Percentiles rank a stretch among this genome's conserved stretches.
Conservation (phyloP, 805 yeast species). For the Candida maesae region DNA sequence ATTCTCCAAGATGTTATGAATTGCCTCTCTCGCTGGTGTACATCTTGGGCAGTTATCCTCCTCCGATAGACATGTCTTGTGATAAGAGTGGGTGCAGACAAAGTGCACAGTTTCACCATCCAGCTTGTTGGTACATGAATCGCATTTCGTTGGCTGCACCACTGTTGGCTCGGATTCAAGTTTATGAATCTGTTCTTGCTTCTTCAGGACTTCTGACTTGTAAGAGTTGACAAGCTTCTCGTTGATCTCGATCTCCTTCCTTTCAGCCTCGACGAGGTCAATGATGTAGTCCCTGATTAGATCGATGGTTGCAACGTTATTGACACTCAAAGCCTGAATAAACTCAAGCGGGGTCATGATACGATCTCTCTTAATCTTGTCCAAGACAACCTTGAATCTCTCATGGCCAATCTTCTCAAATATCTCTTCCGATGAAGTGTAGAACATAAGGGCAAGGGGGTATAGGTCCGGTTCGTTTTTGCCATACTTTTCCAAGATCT, state of each 20-base stretch:
- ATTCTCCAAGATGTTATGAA: slow-evolving; percentile 51
- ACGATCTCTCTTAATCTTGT: slow-evolving; percentile 46
- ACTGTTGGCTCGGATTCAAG: slow-evolving; percentile 37
- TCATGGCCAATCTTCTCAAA: slow-evolving; percentile 49
- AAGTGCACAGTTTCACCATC: slow-evolving; percentile 83
- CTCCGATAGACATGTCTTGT: slow-evolving; percentile 69
- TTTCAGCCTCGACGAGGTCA: slow-evolving; percentile 54
- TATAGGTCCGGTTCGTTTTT: slow-evolving; percentile 60
- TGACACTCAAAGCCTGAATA: slow-evolving; percentile 60
- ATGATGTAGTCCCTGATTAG: slow-evolving; percentile 65
- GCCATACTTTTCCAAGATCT: slow-evolving; percentile 57
- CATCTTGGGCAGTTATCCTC: slow-evolving; percentile 71
- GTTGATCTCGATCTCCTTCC: slow-evolving; percentile 66
- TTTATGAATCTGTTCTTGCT: slow-evolving; percentile 49
- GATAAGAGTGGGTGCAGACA: slow-evolving; percentile 82
- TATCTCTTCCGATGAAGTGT: slow-evolving; percentile 51
- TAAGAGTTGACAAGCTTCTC: slow-evolving; percentile 63
- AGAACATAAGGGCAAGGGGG: slow-evolving; percentile 58
- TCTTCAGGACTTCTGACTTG: slow-evolving; percentile 57
- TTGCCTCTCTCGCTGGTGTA: slow-evolving; percentile 62
- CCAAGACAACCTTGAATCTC: slow-evolving; percentile 45
- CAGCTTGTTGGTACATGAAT: slow-evolving; percentile 36
- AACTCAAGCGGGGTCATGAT: slow-evolving; percentile 73
- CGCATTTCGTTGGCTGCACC: slow-evolving; percentile 32
- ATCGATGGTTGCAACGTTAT: slow-evolving; percentile 66